Percentiles rank a stretch among this genome's conserved stretches.
Evolutionary conservation across 1,284 basidiomycete species (phyloP).

Genomic region (Leucoagaricus sp.): DNA sequence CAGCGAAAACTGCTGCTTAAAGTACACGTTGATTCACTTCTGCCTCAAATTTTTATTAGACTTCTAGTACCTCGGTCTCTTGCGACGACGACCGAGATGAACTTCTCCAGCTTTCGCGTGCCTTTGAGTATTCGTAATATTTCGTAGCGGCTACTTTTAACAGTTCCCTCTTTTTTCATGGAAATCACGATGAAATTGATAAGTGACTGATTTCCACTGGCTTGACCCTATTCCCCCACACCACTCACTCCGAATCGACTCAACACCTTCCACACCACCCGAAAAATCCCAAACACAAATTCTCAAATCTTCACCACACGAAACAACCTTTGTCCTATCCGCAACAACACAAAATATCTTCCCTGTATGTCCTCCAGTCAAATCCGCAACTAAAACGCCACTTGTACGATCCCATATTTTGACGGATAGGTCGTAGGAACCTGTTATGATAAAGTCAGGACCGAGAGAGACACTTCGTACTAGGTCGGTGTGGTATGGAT

Average conservation of each 20-base stretch:
- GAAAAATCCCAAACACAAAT: conserved; percentile 86
- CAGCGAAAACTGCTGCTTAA: no score
- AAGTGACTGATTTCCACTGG: no score
- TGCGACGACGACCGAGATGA: no score
- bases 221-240: neutral
- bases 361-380: conserved; percentile 75
- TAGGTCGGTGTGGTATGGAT: conserved; percentile 49
- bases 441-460: conserved; percentile 74
- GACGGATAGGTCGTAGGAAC: conserved; percentile 85
- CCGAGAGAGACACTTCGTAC: conserved; percentile 79
- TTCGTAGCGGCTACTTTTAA: no score
- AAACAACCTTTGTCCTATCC: conserved; percentile 68
- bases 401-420: conserved; percentile 84
- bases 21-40: no score
- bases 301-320: conserved; percentile 83
- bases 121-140: no score
- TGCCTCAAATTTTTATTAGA: no score
- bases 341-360: conserved; percentile 82
- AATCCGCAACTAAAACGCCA: conserved; percentile 70
- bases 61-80: no score
- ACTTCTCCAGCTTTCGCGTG: no score
- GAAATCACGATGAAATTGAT: no score
- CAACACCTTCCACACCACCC: neutral
- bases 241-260: conserved; percentile 3
- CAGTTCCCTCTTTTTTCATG: no score